Conservation (phyloP, 345 rosid genomes). For the Zanthoxylum bungeanum region DNA sequence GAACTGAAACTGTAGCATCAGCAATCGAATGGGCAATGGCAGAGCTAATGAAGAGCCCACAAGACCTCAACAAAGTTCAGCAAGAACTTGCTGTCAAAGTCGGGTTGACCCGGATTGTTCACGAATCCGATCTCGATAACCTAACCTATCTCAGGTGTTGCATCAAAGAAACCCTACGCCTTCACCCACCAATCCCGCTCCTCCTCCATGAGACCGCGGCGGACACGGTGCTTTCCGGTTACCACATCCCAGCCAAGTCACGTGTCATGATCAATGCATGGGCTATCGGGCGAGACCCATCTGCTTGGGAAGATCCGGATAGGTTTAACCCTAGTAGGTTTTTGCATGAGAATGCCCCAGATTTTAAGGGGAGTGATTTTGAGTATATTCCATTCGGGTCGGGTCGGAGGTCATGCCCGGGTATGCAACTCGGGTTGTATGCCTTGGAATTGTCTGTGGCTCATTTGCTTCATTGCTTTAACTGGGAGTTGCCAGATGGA, state of each 20-base stretch:
- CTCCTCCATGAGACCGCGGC: constrained; percentile 65
- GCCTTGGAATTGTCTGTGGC: constrained; percentile 61
- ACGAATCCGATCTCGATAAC: constrained; percentile 59
- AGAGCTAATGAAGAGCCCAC: constrained; percentile 58
- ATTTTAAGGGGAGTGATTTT: constrained; percentile 55
- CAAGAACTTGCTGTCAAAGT: constrained; percentile 56
- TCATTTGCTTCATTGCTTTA: constrained; percentile 65
- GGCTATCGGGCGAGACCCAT: constrained; percentile 55
- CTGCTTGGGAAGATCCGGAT: constrained; percentile 61
- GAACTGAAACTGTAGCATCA: constrained; percentile 80
- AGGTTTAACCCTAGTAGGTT: constrained; percentile 57
- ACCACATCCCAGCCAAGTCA: constrained; percentile 47
- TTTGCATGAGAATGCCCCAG: constrained; percentile 40
- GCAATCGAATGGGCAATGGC: constrained; percentile 79
- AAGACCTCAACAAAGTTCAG: constrained; percentile 48
- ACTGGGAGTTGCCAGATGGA: constrained; percentile 68
- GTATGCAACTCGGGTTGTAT: constrained; percentile 76
- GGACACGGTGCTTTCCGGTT: constrained; percentile 53
- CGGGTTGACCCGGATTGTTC: constrained; percentile 45
- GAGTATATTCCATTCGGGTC: constrained; percentile 78
- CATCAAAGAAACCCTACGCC: constrained; percentile 63
- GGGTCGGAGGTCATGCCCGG: constrained; percentile 82
- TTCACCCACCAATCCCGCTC: constrained; percentile 85
- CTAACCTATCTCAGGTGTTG: constrained; percentile 53
- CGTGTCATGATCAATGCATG: constrained; percentile 65